A percentile compares a stretch with the other conserved stretches of the same genome.
Evolutionary conservation across 2,329 filamentous ascomycete species (phyloP).

Genomic region (Alternaria sp.): DNA sequence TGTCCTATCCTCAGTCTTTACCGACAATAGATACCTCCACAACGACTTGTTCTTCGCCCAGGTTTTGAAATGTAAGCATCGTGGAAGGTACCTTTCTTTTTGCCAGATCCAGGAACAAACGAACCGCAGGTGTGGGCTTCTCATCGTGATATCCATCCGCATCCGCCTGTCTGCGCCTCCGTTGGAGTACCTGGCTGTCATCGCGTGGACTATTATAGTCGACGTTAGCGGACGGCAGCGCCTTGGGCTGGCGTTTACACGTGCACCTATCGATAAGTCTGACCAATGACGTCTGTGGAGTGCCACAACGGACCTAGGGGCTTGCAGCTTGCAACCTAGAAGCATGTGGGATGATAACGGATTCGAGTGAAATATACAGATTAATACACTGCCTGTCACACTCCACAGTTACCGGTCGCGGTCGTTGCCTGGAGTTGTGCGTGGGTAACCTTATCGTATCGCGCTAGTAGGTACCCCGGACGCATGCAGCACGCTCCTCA

Average conservation of each 20-base stretch:
- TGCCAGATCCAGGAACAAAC: no score
- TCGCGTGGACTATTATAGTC: background rate
- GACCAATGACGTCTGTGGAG: conserved; percentile 15
- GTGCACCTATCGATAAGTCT: conserved; percentile 13
- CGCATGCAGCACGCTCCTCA: background rate
- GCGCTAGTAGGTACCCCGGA: conserved; percentile 9
- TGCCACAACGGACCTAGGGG: background rate
- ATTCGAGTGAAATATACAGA: background rate
- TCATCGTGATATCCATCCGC: background rate
- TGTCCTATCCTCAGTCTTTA: no score
- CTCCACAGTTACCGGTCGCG: background rate
- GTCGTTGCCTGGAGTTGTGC: conserved; percentile 11
- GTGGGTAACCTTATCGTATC: conserved; percentile 21
- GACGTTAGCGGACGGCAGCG: conserved; percentile 1
- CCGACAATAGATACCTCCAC: no score
- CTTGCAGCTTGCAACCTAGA: conserved; percentile 1
- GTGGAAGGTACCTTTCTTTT: no score
- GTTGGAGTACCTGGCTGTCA: background rate
- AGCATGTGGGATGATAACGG: conserved; percentile 8
- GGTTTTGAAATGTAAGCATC: no score
- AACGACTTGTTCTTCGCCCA: no score
- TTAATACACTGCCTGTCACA: background rate
- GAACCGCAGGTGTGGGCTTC: background rate
- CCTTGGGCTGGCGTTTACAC: background rate
- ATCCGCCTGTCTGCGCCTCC: background rate